Conservation (phyloP, 495 filamentous ascomycete genomes). For the Elaphomyces granulatus region DNA sequence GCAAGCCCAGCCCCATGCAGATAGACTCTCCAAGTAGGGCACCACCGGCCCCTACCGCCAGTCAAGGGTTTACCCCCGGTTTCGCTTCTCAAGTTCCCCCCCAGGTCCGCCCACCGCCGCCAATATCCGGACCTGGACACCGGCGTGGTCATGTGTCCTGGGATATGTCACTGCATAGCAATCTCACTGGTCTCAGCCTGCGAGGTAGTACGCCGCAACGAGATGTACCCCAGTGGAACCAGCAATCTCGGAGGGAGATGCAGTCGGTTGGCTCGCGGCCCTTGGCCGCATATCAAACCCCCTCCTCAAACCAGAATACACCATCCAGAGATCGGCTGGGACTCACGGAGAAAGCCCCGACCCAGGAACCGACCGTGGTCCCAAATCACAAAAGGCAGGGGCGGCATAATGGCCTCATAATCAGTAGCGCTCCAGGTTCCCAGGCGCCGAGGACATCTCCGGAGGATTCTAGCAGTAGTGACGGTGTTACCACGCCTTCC, state of each 20-base stretch:
- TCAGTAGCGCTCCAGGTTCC: constrained; percentile 13
- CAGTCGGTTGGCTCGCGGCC: constrained; percentile 30
- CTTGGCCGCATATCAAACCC: constrained; percentile 28
- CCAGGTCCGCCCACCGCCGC: constrained; percentile 31
- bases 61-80: constrained; percentile 22
- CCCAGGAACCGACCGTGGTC: constrained; percentile 26
- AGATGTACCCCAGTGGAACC: constrained; percentile 40
- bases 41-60: constrained; percentile 20
- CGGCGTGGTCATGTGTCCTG: constrained; percentile 50
- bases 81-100: constrained; percentile 34
- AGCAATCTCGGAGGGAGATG: constrained; percentile 33
- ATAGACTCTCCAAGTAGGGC: constrained; percentile 38
- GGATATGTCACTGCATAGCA: constrained; percentile 63
- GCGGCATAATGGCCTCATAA: constrained; percentile 51
- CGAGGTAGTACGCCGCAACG: constrained; percentile 37
- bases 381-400: constrained; percentile 50
- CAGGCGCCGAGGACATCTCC: constrained; percentile 45
- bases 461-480: constrained; percentile 58
- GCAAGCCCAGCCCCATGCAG: constrained; percentile 54
- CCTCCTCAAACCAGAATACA: constrained; percentile 10
- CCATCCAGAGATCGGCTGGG: neutral
- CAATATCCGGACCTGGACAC: constrained; percentile 40
- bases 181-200: constrained; percentile 60
- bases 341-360: constrained; percentile 1
- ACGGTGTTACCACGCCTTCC: constrained; percentile 51